Percentiles rank a stretch among this genome's conserved stretches.
These are phyloP conservation scores for Tetrapisispora arboricola DNA, from an alignment of 805 yeast genomes.

Conservation along the genomic window DNA sequence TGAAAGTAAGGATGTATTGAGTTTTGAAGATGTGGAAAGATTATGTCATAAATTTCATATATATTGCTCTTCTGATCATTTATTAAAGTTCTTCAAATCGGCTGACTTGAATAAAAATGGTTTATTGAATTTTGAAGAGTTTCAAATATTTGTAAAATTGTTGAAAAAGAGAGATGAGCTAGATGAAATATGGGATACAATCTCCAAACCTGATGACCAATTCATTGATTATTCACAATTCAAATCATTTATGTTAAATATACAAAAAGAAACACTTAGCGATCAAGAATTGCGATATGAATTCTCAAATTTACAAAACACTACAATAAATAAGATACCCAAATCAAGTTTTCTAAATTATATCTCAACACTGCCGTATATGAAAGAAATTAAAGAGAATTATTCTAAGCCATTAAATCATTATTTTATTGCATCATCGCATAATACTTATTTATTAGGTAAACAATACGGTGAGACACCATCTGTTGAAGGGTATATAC, in stretches of 20 bases:
- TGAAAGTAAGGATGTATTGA: constrained; percentile 31
- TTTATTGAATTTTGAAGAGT: constrained; percentile 57
- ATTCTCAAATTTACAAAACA: constrained; percentile 31
- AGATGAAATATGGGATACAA: constrained; percentile 35
- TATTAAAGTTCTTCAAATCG: constrained; percentile 36
- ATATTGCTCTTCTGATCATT: constrained; percentile 46
- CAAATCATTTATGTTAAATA: constrained; percentile 33
- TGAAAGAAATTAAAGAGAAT: constrained; percentile 25
- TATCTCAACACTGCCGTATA: constrained; percentile 25
- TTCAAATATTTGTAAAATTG: constrained; percentile 60
- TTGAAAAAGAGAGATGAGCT: constrained; percentile 62
- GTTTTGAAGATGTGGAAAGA: constrained; percentile 58
- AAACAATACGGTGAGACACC: constrained; percentile 81
- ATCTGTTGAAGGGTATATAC: constrained; percentile 80
- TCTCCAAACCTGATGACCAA: constrained; percentile 17
- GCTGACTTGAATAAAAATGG: constrained; percentile 44
- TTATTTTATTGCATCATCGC: constrained; percentile 86
- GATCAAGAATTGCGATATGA: constrained; percentile 25
- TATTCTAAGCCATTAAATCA: constrained; percentile 63
- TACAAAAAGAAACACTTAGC: constrained; percentile 39
- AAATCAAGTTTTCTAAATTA: constrained; percentile 22
- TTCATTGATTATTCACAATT: constrained; percentile 28
- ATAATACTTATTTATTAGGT: constrained; percentile 84
- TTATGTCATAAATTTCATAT: constrained; percentile 63
- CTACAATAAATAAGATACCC: constrained; percentile 8